Evolutionary conservation across 169 alveolate genomes (phyloP), one percentile per base, ranked within the genome.

Genomic region (Eimeria mitis): DNA sequence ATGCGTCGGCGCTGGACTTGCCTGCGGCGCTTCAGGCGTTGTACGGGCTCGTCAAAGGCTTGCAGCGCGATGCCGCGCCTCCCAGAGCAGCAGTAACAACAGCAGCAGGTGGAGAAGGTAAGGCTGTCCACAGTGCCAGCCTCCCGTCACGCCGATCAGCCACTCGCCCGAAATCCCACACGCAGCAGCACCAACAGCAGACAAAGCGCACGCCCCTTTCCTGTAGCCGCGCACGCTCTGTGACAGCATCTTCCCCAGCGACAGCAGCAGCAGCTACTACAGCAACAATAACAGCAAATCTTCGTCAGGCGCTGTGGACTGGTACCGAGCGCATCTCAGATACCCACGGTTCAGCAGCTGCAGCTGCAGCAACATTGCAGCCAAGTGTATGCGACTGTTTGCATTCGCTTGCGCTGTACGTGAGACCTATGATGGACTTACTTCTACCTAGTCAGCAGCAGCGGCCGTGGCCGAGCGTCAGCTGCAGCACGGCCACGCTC

Each of bases 401-500:
- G 92, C 92, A 87, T 65, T 70, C 83, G 44, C 79, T 87, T 25
- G 92, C 92, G 42, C 47, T 25, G 40, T 56, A 87, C 54, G 92
- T 87, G 44, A 40, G 70, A 19, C 92, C 92, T 49, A 42, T 87
- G 92, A 49, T 87, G 92, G 92, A 87, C n/a, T 49, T 87, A 21
- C 92, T 87, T 44, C 61, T 87, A 9, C 92, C 92, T 31, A 87
- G 78, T 61, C 91, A 59, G 91, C 91, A 37, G 81, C 92, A 61
- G 83, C 40, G 52, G 21, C 68, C 40, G 81, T 87, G 92, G 92
- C 68, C 92, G 44, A 23, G 7, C n/a, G 37, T 87, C 21, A 87
- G 83, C 92, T 87, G 92, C 81, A 65, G 83, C 83, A 87, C 92
- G 68, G 83, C 92, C 65, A 87, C 92, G 28, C 92, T 87, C 68